phyloP scores from a whole-genome alignment of 768 basidiomycete genomes.

The Pilatotrama ljubarskyi region DNA sequence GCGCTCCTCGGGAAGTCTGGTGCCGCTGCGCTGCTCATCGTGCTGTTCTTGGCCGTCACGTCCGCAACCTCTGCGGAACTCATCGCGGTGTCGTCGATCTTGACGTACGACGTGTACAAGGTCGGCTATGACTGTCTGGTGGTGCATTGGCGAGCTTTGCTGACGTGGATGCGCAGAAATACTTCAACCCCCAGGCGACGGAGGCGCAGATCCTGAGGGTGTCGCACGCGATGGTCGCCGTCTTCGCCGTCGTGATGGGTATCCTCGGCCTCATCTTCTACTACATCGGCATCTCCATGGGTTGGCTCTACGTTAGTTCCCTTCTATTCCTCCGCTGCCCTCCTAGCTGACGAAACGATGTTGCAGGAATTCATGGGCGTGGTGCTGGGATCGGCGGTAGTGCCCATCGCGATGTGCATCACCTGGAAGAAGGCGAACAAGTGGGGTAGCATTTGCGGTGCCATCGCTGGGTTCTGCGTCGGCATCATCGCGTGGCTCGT shows the following conservation, averaged over 20 bases:
- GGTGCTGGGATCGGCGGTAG: constrained; percentile 81
- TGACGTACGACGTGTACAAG: constrained; percentile 88
- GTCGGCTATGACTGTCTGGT: constrained; percentile 31
- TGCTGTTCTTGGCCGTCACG: constrained; percentile 87
- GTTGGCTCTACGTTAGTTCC: constrained; percentile 81
- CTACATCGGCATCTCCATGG: constrained; percentile 91
- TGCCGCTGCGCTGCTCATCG: constrained; percentile 72
- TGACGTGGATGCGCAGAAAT: constrained; percentile 43
- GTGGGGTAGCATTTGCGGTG: constrained; percentile 76
- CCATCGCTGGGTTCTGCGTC: constrained; percentile 64
- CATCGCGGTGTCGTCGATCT: constrained; percentile 82
- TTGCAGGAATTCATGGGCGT: constrained; percentile 84
- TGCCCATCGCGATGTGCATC: constrained; percentile 82
- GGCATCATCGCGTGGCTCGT: constrained; percentile 87
- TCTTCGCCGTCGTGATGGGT: constrained; percentile 78
- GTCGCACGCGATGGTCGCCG: constrained; percentile 67
- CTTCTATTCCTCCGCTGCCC: neutral
- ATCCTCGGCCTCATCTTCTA: constrained; percentile 84
- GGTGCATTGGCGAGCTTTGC: neutral
- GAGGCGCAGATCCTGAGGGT: constrained; percentile 69
- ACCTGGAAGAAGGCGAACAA: constrained; percentile 88
- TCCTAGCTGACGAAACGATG: neutral
- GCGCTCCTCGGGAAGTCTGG: constrained; percentile 80
- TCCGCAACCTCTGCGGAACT: constrained; percentile 87
- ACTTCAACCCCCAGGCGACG: constrained; percentile 81